Evolutionary conservation across 2,329 filamentous ascomycete species (phyloP), one percentile per base, ranked within the genome.

Genomic region (Paecilomyces niveus): DNA sequence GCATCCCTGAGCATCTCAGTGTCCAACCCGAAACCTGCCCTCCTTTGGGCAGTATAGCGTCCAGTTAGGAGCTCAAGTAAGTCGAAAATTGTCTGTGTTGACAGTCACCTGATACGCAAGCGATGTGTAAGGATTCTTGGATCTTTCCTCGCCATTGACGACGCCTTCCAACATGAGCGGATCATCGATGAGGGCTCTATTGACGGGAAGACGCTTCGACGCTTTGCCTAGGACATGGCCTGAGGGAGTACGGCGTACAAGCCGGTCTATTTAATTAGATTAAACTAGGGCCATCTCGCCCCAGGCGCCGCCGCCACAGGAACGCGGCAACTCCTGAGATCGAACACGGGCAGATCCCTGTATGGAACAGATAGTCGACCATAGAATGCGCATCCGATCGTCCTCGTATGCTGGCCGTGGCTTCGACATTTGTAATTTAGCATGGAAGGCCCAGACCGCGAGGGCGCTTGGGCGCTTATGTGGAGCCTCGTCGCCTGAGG

Each of bases 401-500:
- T 21, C 26, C 31, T 54, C 35, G 45, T 57, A 57, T 24, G n/a
- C 21, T 21, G 18, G 24, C 29, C 24, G 21, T 21, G 15, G 21
- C 21, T 21, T 31, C 7, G 51, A 53, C 51, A 53, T 26, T 31
- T 18, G 29, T 53, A 31, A 15, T 13, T 53, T 21, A 18, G 22
- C 24, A 24, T 53, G n/a, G 13, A 26, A 8, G 29, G 13, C 24
- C 51, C n/a, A 53, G 39, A 45, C n/a, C 39, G 26, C 53, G 53
- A 29, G n/a, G 58, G 62, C 65, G 63, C 59, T 64, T 63, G 59
- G 58, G 62, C 61, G 64, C 61, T 62, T 65, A 59, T 22, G 49
- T 58, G 50, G 22, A 52, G 50, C 50, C 50, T 52, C 15, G 26
- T 24, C 50, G 21, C 50, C 50, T 52, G 50, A 52, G 50, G 50